Conservation (phyloP, 306 rosid genomes). For the Coriaria nepalensis region DNA sequence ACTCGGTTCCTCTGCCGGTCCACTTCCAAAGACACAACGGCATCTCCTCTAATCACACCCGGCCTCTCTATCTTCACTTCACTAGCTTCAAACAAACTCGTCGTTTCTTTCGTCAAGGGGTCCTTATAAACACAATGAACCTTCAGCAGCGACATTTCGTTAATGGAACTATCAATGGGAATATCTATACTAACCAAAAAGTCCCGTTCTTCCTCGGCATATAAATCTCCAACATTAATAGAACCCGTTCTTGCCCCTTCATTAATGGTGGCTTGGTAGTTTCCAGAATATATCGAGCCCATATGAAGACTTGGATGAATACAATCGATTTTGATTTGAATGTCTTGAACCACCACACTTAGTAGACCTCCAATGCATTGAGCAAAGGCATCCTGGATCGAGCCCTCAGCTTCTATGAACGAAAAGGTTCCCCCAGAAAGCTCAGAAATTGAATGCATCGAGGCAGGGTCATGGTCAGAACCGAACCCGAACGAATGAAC, state of each 20-base stretch:
- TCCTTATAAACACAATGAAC: constrained; percentile 7
- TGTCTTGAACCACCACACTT: constrained; percentile 9
- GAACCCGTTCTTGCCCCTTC: constrained; percentile 2
- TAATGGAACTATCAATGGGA: constrained; percentile 1
- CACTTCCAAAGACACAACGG: constrained; percentile 9
- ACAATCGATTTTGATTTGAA: constrained; percentile 12
- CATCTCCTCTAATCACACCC: background rate
- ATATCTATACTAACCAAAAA: constrained; percentile 11
- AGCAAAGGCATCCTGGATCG: constrained; percentile 14
- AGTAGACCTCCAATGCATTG: constrained; percentile 17
- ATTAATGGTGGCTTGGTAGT: constrained; percentile 3
- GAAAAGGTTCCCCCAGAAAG: constrained; percentile 16
- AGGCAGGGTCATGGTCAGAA: constrained; percentile 12
- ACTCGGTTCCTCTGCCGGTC: constrained; percentile 13
- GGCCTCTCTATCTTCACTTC: constrained; percentile 11
- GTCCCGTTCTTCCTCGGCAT: constrained; percentile 16
- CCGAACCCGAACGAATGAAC: constrained; percentile 16
- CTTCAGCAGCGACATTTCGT: constrained; percentile 8
- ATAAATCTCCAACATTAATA: constrained; percentile 14
- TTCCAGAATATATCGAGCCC: constrained; percentile 10
- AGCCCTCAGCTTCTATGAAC: constrained; percentile 9
- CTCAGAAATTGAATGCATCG: constrained; percentile 16
- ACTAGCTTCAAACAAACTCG: constrained; percentile 2
- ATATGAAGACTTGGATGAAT: constrained; percentile 12
- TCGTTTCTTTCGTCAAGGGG: constrained; percentile 8